These are phyloP conservation scores for Coemansia sp. DNA, from an alignment of 192 early-diverging fungal species.

Conservation along the genomic window DNA sequence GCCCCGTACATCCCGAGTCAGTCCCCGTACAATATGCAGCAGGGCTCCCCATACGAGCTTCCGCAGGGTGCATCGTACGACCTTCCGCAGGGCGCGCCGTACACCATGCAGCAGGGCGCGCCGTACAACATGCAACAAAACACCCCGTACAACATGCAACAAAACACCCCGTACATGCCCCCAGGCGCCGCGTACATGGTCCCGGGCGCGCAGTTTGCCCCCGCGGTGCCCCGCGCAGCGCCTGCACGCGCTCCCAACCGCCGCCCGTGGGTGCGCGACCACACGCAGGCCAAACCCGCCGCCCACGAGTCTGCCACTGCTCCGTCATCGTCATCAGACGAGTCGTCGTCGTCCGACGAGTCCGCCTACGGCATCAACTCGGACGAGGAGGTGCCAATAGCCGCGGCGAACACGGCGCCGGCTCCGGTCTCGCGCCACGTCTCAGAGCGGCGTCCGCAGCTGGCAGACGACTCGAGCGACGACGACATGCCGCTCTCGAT, in stretches of 20 bases:
- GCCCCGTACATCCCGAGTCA: no score
- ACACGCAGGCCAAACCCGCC: slow-evolving; percentile 3
- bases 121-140: slow-evolving; percentile 1
- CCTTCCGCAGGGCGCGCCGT: not conserved
- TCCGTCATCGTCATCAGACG: slow-evolving; percentile 16
- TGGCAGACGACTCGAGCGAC: slow-evolving; percentile 7
- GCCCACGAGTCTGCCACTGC: slow-evolving; percentile 3
- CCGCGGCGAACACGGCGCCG: slow-evolving; percentile 2
- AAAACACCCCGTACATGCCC: slow-evolving; percentile 1
- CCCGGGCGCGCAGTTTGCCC: slow-evolving; percentile 10
- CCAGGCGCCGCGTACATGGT: not conserved
- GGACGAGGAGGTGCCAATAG: slow-evolving; percentile 15
- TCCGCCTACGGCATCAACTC: slow-evolving; percentile 18
- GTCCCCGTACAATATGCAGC: not conserved
- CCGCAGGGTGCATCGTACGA: no score
- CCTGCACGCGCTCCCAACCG: not conserved
- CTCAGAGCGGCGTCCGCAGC: not conserved
- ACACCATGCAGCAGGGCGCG: not conserved
- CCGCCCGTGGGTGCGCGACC: slow-evolving; percentile 32
- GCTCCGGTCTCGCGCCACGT: slow-evolving; percentile 6
- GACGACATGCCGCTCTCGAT: slow-evolving; percentile 45
- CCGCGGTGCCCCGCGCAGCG: not conserved
- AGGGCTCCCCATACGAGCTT: not conserved
- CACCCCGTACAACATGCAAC: slow-evolving; percentile 2
- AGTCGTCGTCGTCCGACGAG: slow-evolving; percentile 24